Evolutionary conservation across 2,329 filamentous ascomycete species (phyloP).

Genomic region (Emergomyces pasteurianus): DNA sequence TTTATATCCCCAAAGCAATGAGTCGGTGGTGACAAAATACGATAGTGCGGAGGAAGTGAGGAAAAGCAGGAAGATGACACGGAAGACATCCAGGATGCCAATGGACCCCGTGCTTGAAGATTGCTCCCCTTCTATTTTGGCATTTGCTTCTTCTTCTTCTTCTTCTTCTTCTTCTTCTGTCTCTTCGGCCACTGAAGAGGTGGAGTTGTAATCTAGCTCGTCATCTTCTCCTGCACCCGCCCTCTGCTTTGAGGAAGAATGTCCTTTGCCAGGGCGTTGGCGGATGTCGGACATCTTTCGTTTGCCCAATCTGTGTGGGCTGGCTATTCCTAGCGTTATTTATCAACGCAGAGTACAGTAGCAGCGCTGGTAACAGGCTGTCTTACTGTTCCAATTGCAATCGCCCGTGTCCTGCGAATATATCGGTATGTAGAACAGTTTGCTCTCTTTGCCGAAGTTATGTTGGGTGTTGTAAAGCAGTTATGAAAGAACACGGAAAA

Average conservation of each 20-base stretch:
- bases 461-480: background rate
- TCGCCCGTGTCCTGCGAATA: background rate
- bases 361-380: background rate
- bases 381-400: background rate
- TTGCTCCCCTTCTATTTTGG: background rate
- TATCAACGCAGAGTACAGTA: background rate
- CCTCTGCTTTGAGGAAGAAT: background rate
- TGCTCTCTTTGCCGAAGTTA: background rate
- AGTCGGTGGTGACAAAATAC: conserved; percentile 64
- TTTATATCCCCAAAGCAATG: conserved; percentile 55
- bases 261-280: background rate
- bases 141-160: background rate
- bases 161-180: too few species aligned
- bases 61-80: conserved; percentile 7
- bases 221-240: background rate
- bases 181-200: background rate
- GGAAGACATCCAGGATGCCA: conserved; percentile 10
- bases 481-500: too few species aligned
- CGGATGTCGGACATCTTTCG: background rate
- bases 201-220: background rate
- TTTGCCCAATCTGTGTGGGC: background rate
- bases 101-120: conserved; percentile 1
- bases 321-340: too few species aligned
- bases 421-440: background rate
- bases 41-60: conserved; percentile 43